Evolutionary conservation across 106 monocot genomes (phyloP).

Genomic region (Acanthochlamys bracteata): DNA sequence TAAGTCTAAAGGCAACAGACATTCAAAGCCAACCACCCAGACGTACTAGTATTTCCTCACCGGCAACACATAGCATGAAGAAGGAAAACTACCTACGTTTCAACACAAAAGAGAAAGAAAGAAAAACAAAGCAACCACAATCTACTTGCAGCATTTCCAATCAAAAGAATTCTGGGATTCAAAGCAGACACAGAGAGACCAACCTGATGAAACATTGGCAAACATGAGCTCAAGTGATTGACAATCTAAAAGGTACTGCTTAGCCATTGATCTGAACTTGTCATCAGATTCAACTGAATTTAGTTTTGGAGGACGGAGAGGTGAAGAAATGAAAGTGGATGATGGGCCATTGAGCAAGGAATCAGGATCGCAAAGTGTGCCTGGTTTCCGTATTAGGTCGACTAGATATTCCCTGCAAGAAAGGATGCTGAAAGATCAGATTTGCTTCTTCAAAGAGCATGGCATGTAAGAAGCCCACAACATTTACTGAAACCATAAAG

Average conservation of each 20-base stretch:
- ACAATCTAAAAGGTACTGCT: slow-evolving; percentile 81
- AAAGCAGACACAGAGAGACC: background rate
- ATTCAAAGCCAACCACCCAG: too few relatives aligned
- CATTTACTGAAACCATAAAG: too few relatives aligned
- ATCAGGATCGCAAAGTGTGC: slow-evolving; percentile 65
- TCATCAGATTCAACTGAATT: slow-evolving; percentile 32
- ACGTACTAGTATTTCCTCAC: too few relatives aligned
- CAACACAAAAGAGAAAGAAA: too few relatives aligned
- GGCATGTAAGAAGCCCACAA: too few relatives aligned
- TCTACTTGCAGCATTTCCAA: background rate
- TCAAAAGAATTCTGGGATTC: background rate
- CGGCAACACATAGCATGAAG: too few relatives aligned
- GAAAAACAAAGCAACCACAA: too few relatives aligned
- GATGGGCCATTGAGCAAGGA: slow-evolving; percentile 82
- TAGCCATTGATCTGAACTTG: slow-evolving; percentile 76
- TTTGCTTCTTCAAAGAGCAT: background rate
- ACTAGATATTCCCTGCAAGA: slow-evolving; percentile 84
- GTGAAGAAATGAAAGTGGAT: slow-evolving; percentile 75
- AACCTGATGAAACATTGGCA: slow-evolving; percentile 44
- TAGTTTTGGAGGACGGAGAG: slow-evolving; percentile 68
- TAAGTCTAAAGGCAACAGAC: too few relatives aligned
- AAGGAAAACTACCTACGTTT: too few relatives aligned
- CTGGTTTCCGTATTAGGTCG: slow-evolving; percentile 79
- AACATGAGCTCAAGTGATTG: slow-evolving; percentile 77
- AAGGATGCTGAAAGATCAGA: background rate